Percentiles rank a stretch among this genome's conserved stretches.
Evolutionary conservation across 768 basidiomycete genomes (phyloP).

Genomic region (Candolleomyces eurysporus): DNA sequence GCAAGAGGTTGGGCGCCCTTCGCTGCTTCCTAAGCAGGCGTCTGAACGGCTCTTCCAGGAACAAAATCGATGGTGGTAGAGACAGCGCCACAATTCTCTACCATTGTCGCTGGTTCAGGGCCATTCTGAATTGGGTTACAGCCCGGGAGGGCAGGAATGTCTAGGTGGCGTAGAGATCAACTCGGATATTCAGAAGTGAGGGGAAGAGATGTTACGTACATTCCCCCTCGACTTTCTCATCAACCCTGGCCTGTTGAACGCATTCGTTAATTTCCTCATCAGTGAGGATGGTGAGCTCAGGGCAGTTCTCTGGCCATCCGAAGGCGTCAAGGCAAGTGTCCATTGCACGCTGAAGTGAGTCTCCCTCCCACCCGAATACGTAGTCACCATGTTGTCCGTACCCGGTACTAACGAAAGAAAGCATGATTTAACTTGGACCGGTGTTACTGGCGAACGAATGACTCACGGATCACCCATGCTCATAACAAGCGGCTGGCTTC

Average conservation of each 20-base stretch:
- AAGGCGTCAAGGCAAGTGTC: slow-evolving; percentile 6
- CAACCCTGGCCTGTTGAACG: not conserved
- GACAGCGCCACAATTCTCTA: slow-evolving; percentile 2
- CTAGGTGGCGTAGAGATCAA: not conserved
- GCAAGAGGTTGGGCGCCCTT: too few species aligned
- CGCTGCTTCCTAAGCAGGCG: too few species aligned
- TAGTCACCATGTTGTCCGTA: slow-evolving; percentile 10
- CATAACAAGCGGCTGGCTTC: slow-evolving; percentile 4
- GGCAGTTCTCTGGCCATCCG: slow-evolving; percentile 2
- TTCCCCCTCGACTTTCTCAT: slow-evolving; percentile 7
- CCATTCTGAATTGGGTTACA: slow-evolving; percentile 10
- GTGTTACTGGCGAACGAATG: not conserved
- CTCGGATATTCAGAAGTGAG: not conserved
- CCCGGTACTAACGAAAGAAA: not conserved
- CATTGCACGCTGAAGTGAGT: slow-evolving; percentile 9
- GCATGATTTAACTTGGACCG: not conserved
- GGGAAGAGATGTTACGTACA: not conserved
- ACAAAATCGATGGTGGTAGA: slow-evolving; percentile 1
- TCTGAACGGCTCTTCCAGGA: too few species aligned
- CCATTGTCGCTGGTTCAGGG: slow-evolving; percentile 6
- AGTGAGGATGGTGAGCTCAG: slow-evolving; percentile 5
- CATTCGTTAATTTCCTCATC: slow-evolving; percentile 9
- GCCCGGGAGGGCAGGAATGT: slow-evolving; percentile 3
- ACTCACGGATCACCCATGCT: slow-evolving; percentile 8
- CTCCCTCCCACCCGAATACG: slow-evolving; percentile 10